Evolutionary conservation across 2,329 filamentous ascomycete genomes (phyloP).

Genomic region (Thielaviopsis musarum): DNA sequence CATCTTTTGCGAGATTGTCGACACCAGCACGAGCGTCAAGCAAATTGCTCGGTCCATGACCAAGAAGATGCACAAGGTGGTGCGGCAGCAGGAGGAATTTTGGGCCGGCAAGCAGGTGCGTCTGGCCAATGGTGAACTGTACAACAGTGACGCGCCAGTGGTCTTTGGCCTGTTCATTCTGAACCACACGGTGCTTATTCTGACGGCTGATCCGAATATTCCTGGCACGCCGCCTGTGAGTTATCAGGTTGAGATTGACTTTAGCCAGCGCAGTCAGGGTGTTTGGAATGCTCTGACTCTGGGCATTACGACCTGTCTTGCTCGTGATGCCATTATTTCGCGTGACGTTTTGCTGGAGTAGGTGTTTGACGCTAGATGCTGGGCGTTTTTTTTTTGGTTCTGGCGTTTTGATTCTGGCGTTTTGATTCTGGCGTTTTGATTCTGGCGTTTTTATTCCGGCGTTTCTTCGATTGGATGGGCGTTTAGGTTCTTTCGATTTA

Average conservation of each 20-base stretch:
- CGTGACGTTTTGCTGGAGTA: not conserved
- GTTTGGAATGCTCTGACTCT: slow-evolving; percentile 29
- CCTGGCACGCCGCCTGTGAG: slow-evolving; percentile 22
- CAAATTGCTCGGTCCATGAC: slow-evolving; percentile 22
- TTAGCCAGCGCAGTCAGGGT: slow-evolving; percentile 23
- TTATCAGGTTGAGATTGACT: slow-evolving; percentile 26
- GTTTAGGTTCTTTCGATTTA: too few species aligned
- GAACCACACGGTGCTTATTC: slow-evolving; percentile 22
- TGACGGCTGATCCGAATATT: slow-evolving; percentile 24
- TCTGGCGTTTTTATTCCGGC: too few species aligned
- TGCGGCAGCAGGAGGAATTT: slow-evolving; percentile 21
- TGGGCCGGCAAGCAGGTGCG: slow-evolving; percentile 14
- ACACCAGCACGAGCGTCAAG: slow-evolving; percentile 17
- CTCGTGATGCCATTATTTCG: slow-evolving; percentile 8
- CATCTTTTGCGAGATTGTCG: slow-evolving; percentile 22
- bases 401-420: not conserved
- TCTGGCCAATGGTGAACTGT: not conserved
- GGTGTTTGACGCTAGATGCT: not conserved
- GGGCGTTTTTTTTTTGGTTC: not conserved
- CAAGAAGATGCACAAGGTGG: slow-evolving; percentile 21
- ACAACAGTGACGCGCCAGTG: slow-evolving; percentile 20
- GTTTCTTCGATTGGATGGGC: too few species aligned
- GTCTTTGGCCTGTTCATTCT: slow-evolving; percentile 28
- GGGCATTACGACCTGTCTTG: slow-evolving; percentile 17
- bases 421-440: too few species aligned